phyloP scores from a whole-genome alignment of 1,284 basidiomycete genomes.

The Macrocybe sp. region DNA sequence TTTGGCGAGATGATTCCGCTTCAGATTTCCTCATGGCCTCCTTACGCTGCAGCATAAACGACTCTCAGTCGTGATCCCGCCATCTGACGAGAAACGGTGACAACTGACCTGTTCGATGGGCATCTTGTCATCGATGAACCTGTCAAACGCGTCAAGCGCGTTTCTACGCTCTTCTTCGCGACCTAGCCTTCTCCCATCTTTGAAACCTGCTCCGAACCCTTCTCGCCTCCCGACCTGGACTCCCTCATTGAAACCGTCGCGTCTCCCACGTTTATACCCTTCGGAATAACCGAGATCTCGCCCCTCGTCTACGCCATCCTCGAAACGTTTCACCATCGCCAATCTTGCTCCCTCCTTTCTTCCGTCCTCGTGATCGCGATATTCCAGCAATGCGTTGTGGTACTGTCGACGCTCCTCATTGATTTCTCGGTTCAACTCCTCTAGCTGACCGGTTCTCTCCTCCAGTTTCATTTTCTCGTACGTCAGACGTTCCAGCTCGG shows the following conservation, averaged over 20 bases:
- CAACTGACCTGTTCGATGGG: constrained; percentile 24
- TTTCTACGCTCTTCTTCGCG: constrained; percentile 42
- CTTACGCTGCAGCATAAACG: background rate
- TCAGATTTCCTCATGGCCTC: too few species aligned
- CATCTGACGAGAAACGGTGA: constrained; percentile 14
- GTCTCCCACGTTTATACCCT: constrained; percentile 42
- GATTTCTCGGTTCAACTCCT: constrained; percentile 41
- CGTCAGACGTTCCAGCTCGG: constrained; percentile 41
- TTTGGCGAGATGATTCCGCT: too few species aligned
- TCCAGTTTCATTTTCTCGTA: constrained; percentile 37
- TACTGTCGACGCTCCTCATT: constrained; percentile 42
- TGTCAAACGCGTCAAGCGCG: constrained; percentile 50
- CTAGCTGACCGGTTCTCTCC: constrained; percentile 41
- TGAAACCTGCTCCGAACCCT: constrained; percentile 21
- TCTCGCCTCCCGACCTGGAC: constrained; percentile 39
- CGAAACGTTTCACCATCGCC: constrained; percentile 36
- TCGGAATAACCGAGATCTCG: constrained; percentile 39
- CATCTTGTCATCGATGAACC: constrained; percentile 42
- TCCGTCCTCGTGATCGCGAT: constrained; percentile 42
- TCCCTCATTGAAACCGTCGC: constrained; percentile 38
- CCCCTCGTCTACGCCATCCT: constrained; percentile 43
- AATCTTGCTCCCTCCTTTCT: constrained; percentile 33
- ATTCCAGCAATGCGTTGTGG: constrained; percentile 41
- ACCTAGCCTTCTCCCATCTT: constrained; percentile 34
- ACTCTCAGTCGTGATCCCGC: background rate